Base-by-base conservation (phyloP, 352 stramenopile genomes). In the Plasmopara muralis region DNA sequence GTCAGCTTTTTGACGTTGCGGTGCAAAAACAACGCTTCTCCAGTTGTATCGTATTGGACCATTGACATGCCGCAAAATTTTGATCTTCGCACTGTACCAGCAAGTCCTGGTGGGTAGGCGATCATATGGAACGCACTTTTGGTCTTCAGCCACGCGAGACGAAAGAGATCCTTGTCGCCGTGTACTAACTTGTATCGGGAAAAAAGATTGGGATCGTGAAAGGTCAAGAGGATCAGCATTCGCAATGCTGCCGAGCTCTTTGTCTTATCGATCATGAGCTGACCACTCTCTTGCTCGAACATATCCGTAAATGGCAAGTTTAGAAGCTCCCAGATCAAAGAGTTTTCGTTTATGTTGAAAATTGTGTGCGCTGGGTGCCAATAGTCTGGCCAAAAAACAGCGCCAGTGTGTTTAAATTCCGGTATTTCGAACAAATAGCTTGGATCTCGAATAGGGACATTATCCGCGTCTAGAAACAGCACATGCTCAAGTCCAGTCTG, bases 271-370 rank as follows among this genome's bases (percentile, higher is more conserved):
- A 83, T 57, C 18, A 78, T 28, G 16, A 83, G 20, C 40, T 83
- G 72, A 5, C 72, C 72, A 44, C 64, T 80, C 42, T 83, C 72
- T 56, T 83, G 72, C 53, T 83, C 73, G 38, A 81, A 81, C 73
- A 77, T 80, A 47, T 75, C 50, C 10, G 65, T 57, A 35, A 62
- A 75, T 1, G 54, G 47, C 31, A 72, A 18, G 15, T 51, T 60
- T 1, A 84, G 43, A 9, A 78, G 43, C 35, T 76, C 62, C 73
- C 68, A 84, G 12, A 84, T 44, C 35, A 83, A 46, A 30, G 65
- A 78, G 6, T 64, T 30, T 9, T 65, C 65, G 47, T 77, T 55
- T 37, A 85, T 73, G 43, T 81, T 79, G 50, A 85, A 85, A 41
- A 83, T 82, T 8, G 71, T 80, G 55, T 83, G 59, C 2, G 33